Evolutionary conservation across 352 stramenopile species (phyloP).

Genomic region (Phytophthora foliorum): DNA sequence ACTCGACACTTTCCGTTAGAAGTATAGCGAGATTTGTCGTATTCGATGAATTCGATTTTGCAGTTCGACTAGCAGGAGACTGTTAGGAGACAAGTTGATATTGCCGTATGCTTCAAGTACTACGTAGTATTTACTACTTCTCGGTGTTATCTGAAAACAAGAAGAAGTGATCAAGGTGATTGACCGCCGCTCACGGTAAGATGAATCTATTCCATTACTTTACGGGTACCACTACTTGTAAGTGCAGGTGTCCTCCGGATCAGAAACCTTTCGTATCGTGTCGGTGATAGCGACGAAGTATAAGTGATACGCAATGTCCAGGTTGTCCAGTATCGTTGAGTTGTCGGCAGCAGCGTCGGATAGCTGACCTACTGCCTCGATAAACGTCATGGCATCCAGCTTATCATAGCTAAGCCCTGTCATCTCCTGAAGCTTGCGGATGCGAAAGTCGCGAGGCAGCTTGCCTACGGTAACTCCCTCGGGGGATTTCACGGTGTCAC

Average conservation of each 20-base stretch:
- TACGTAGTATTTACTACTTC: too few species aligned
- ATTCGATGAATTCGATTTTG: not conserved
- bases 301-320: conserved; percentile 18
- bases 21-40: not conserved
- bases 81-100: too few species aligned
- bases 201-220: not conserved
- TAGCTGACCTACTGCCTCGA: conserved; percentile 53
- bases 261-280: conserved; percentile 18
- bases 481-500: conserved; percentile 29
- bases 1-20: not conserved
- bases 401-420: conserved; percentile 48
- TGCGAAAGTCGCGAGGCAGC: conserved; percentile 61
- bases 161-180: not conserved
- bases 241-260: conserved; percentile 32
- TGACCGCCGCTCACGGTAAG: not conserved
- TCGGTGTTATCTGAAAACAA: not conserved
- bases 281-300: conserved; percentile 27
- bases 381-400: conserved; percentile 55
- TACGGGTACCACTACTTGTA: not conserved
- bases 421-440: conserved; percentile 72
- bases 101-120: too few species aligned
- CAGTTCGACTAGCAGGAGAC: too few species aligned
- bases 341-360: conserved; percentile 29
- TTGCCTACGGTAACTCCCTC: conserved; percentile 44
- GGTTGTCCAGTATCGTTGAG: conserved; percentile 36